A percentile compares a stretch with the other conserved stretches of the same genome.
phyloP scores from a whole-genome alignment of 495 filamentous ascomycete genomes.

The Aspergillus mulundensis region DNA sequence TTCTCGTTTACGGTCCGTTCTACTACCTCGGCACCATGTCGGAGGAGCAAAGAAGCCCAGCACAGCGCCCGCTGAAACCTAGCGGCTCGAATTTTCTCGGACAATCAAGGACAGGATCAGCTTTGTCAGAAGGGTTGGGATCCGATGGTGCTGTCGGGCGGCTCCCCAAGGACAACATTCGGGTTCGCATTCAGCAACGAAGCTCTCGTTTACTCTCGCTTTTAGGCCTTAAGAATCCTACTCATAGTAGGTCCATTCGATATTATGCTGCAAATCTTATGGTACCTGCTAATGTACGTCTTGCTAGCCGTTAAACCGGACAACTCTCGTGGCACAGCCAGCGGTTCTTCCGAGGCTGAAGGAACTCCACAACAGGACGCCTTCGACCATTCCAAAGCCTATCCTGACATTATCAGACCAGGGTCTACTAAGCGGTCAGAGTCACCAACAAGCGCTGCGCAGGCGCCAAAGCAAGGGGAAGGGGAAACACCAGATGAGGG shows the following conservation, averaged over 20 bases:
- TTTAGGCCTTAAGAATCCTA: slow-evolving; percentile 27
- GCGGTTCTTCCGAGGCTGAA: slow-evolving; percentile 2
- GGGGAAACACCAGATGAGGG: not conserved
- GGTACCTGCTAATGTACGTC: not conserved
- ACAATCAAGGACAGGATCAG: slow-evolving; percentile 8
- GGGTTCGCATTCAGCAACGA: slow-evolving; percentile 26
- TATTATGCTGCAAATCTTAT: not conserved
- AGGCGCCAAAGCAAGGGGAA: not conserved
- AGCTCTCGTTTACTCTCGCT: slow-evolving; percentile 39
- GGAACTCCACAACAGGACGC: not conserved
- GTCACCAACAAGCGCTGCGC: not conserved
- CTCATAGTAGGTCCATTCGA: slow-evolving; percentile 15
- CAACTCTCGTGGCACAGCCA: not conserved
- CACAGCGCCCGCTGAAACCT: not conserved
- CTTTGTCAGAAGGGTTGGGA: slow-evolving; percentile 25
- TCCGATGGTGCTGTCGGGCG: slow-evolving; percentile 17
- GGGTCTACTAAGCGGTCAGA: no score
- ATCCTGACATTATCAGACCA: no score
- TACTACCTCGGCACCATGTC: not conserved
- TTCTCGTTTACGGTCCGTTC: not conserved
- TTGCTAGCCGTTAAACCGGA: not conserved
- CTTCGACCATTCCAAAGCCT: not conserved
- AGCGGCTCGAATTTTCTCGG: not conserved
- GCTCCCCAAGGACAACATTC: slow-evolving; percentile 15
- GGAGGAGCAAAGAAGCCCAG: not conserved